Conservation (phyloP, 495 filamentous ascomycete genomes). For the Xylaria intraflava region DNA sequence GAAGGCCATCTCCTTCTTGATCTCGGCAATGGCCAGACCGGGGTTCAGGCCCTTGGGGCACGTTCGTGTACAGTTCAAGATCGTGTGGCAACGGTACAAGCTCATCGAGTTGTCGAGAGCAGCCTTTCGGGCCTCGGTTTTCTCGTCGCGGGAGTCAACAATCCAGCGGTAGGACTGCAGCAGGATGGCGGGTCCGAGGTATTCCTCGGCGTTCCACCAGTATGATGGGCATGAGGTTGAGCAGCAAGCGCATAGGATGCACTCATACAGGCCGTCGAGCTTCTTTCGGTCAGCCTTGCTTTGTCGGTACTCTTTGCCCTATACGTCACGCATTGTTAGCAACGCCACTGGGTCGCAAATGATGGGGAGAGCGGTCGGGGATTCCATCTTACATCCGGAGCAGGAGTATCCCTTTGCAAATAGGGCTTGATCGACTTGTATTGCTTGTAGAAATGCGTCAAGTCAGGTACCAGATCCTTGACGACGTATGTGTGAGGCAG, state of each 20-base stretch:
- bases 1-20: slow-evolving; percentile 95
- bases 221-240: slow-evolving; percentile 96
- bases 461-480: slow-evolving; percentile 95
- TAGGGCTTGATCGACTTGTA: slow-evolving; percentile 99
- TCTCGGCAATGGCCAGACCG: slow-evolving; percentile 87
- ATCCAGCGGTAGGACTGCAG: slow-evolving; percentile 97
- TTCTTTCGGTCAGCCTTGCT: slow-evolving; percentile 85
- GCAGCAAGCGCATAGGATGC: slow-evolving; percentile 99
- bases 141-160: slow-evolving; percentile 86
- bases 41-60: slow-evolving; percentile 99
- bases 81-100: slow-evolving; percentile 97
- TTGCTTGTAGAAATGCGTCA: slow-evolving; percentile 99
- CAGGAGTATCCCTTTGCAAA: slow-evolving; percentile 76
- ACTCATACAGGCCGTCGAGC: slow-evolving; percentile 97
- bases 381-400: slow-evolving; percentile 59
- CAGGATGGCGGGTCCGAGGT: slow-evolving; percentile 92
- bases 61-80: slow-evolving; percentile 92
- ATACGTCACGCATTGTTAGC: slow-evolving; percentile 11
- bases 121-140: slow-evolving; percentile 75
- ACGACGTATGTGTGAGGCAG: slow-evolving; percentile 98
- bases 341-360: not conserved
- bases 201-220: slow-evolving; percentile 99
- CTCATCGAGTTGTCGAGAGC: slow-evolving; percentile 97
- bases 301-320: slow-evolving; percentile 88
- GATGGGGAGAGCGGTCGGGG: not conserved